A percentile compares a stretch with the other conserved stretches of the same genome.
Evolutionary conservation across 2,329 filamentous ascomycete species (phyloP).

Genomic region (Fusarium avenaceum): DNA sequence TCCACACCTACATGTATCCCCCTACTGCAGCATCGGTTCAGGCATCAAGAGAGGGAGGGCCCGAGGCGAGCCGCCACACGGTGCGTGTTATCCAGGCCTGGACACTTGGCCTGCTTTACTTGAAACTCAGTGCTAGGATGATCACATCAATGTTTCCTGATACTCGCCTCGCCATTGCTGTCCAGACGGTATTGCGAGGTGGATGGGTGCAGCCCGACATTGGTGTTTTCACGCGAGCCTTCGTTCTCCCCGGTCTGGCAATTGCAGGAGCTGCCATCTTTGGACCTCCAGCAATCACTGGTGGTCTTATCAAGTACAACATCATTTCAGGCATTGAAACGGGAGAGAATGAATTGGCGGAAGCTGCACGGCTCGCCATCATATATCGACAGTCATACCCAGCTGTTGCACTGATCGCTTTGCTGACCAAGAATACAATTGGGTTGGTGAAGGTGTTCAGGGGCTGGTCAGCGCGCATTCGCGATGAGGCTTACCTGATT

Average conservation of each 20-base stretch:
- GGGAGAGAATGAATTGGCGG: constrained; percentile 44
- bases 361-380: constrained; percentile 52
- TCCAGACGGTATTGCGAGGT: constrained; percentile 78
- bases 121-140: constrained; percentile 81
- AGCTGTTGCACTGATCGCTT: constrained; percentile 64
- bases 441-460: constrained; percentile 73
- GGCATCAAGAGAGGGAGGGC: constrained; percentile 44
- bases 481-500: constrained; percentile 96
- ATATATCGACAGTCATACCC: constrained; percentile 79
- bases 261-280: constrained; percentile 73
- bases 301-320: constrained; percentile 48
- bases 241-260: constrained; percentile 81
- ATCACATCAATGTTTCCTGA: constrained; percentile 76
- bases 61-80: constrained; percentile 67
- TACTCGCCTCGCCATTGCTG: constrained; percentile 79
- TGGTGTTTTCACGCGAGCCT: constrained; percentile 82
- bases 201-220: constrained; percentile 86
- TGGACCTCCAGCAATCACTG: constrained; percentile 72
- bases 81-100: constrained; percentile 93
- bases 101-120: constrained; percentile 91
- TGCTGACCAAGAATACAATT: constrained; percentile 59
- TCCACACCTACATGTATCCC: constrained; percentile 80
- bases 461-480: constrained; percentile 83
- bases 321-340: constrained; percentile 34
- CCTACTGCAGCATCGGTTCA: constrained; percentile 50